Base-by-base conservation (phyloP, 129 eudicot genomes). In the Escallonia rubra region DNA sequence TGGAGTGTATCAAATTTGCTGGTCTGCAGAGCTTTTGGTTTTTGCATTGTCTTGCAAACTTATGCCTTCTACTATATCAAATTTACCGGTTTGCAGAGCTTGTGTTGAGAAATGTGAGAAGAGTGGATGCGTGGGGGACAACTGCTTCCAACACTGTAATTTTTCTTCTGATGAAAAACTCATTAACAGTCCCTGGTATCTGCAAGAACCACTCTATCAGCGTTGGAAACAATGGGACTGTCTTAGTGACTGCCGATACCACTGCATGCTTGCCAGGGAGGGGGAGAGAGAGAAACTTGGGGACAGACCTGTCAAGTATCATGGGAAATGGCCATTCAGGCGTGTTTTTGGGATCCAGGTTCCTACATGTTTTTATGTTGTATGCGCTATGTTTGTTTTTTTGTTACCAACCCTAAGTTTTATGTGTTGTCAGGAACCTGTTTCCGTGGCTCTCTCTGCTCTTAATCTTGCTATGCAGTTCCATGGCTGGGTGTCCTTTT, bases 161-260 rank as follows among this genome's bases (percentile, higher is more conserved):
- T 85, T 94, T 72, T 79, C 95, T 10, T 83, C 96, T 41, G 82
- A 85, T 55, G 88, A 94, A 41, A 86, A 80, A 44, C 81, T 84
- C 76, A 67, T 80, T 34, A 85, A 80, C 71, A 95, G 86, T 52
- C 85, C 89, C 53, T 90, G 97, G 99, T 94, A 89, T 71, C 90
- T 90, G 42, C 99, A 94, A 85, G 99, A 94, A 77, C 99, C 99
- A 42, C 94, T 94, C 5, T 94, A 94, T 70, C 74, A 78, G 66
- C 85, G 77, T 71, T 94, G 99, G 99, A 94, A 94, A 77, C 86
- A 83, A 70, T 94, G 97, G 99, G 99, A 94, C 76, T 94, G 99
- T 79, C 93, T 70, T 14, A 87, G 94, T 76, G 92, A 93, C 78
- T 94, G 99, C 67, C 72, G 95, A 72, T 89, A 94, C 67, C 76